Percentiles rank a stretch among this genome's conserved stretches.
Conservation (phyloP, 2,329 filamentous ascomycete genomes). For the Teratosphaeriaceae sp. region DNA sequence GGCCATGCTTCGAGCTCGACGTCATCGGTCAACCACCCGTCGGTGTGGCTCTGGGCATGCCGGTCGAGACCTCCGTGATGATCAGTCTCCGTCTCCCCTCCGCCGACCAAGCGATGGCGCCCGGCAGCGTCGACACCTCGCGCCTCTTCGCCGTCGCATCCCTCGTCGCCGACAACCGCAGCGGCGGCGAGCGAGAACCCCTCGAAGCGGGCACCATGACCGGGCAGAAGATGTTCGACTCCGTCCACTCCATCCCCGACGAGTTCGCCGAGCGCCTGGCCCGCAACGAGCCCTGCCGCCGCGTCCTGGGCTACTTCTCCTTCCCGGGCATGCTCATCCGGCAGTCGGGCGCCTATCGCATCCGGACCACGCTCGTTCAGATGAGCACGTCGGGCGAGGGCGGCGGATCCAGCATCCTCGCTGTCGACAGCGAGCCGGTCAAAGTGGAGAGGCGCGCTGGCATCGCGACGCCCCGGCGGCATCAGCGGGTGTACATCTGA, state of each 20-base stretch:
- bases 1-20: slow-evolving; percentile 25
- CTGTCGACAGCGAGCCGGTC: slow-evolving; percentile 26
- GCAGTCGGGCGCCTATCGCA: slow-evolving; percentile 24
- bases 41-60: slow-evolving; percentile 20
- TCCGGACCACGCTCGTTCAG: slow-evolving; percentile 25
- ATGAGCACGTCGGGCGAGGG: slow-evolving; percentile 18
- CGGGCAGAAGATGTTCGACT: slow-evolving; percentile 28
- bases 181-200: slow-evolving; percentile 21
- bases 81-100: slow-evolving; percentile 22
- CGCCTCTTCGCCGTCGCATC: slow-evolving; percentile 25
- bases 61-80: slow-evolving; percentile 26
- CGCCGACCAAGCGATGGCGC: slow-evolving; percentile 14
- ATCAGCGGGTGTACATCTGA: slow-evolving; percentile 7
- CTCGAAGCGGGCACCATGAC: slow-evolving; percentile 24
- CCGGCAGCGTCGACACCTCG: slow-evolving; percentile 21
- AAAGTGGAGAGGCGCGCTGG: slow-evolving; percentile 21
- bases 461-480: slow-evolving; percentile 3
- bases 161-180: slow-evolving; percentile 22
- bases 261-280: slow-evolving; percentile 20
- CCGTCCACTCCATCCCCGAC: slow-evolving; percentile 24
- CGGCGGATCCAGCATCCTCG: slow-evolving; percentile 15
- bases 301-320: slow-evolving; percentile 25
- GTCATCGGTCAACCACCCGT: slow-evolving; percentile 25
- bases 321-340: slow-evolving; percentile 27
- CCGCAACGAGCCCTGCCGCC: slow-evolving; percentile 22